Evolutionary conservation across 345 rosid species (phyloP).

Genomic region (Mercurialis annua): DNA sequence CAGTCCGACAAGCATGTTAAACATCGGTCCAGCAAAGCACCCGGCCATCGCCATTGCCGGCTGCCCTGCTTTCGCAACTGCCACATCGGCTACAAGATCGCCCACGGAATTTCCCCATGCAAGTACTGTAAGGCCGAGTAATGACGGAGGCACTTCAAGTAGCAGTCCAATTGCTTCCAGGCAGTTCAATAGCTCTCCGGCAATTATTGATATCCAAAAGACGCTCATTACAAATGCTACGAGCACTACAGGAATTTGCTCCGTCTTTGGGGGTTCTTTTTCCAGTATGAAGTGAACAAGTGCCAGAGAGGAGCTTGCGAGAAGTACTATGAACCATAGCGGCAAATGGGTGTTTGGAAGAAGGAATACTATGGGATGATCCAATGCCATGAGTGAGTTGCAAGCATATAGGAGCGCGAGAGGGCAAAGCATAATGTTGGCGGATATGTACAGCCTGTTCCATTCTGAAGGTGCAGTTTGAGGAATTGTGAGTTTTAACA

Average conservation of each 20-base stretch:
- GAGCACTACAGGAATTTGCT: conserved; percentile 59
- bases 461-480: conserved; percentile 72
- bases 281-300: conserved; percentile 70
- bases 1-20: conserved; percentile 96
- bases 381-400: conserved; percentile 72
- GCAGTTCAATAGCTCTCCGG: conserved; percentile 91
- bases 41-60: conserved; percentile 99
- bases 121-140: conserved; percentile 88
- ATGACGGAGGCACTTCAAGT: conserved; percentile 73
- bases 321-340: conserved; percentile 72
- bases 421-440: conserved; percentile 80
- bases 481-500: conserved; percentile 79
- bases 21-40: conserved; percentile 97
- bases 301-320: conserved; percentile 66
- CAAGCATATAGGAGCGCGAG: conserved; percentile 70
- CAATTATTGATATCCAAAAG: conserved; percentile 91
- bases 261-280: conserved; percentile 78
- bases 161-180: conserved; percentile 72
- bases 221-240: conserved; percentile 88
- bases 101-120: conserved; percentile 99
- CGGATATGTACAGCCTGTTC: conserved; percentile 70
- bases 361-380: conserved; percentile 78
- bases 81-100: conserved; percentile 94
- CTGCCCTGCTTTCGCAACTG: conserved; percentile 94
- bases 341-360: conserved; percentile 68